Base-by-base conservation (phyloP, 805 yeast species). In the Brettanomyces naardenensis region DNA sequence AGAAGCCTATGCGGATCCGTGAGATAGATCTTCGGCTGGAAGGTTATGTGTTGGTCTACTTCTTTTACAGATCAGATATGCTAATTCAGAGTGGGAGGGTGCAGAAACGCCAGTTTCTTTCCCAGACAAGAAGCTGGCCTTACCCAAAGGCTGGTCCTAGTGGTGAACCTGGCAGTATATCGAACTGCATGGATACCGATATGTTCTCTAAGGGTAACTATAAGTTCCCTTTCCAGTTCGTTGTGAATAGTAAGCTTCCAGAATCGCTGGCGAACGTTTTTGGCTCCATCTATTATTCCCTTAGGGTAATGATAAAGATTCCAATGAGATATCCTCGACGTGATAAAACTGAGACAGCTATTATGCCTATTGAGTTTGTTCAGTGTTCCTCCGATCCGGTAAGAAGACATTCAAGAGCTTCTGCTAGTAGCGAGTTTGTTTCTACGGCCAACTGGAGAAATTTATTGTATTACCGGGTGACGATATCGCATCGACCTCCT, bases 371-470 rank as follows among this genome's bases (percentile, higher is more conserved):
- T 10, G 40, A 39, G 14, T 10, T 23, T 39, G 45, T 42, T 34
- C 41, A 22, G 31, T 53, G 56, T 27, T 32, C 38, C 15, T 38
- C 44, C 4, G 44, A 39, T 35, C 35, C 41, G 3, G 21, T 28
- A 4, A 22, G n/a, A 5, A 36, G 40, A 11, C 18, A 35, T 5
- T 14, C 15, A 7, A 34, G 41, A 10, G 15, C 26, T 3, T 17
- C 19, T n/a, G 27, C 37, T 11, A 19, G 28, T 4, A 45, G 42
- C 18, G 47, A 47, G 28, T 45, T 50, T 5, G n/a, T 49, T 3
- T 50, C 58, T 1, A 19, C 51, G 15, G 64, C 63, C 6, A 53
- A 45, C 30, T 59, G 64, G 64, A 49, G 63, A 46, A 42, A 56
- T 25, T 35, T 57, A 29, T 37, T 52, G 10, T 43, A 40, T 15